These are phyloP conservation scores for Talaromyces sp. DNA, from an alignment of 2,329 filamentous ascomycete genomes.

Conservation along the genomic window DNA sequence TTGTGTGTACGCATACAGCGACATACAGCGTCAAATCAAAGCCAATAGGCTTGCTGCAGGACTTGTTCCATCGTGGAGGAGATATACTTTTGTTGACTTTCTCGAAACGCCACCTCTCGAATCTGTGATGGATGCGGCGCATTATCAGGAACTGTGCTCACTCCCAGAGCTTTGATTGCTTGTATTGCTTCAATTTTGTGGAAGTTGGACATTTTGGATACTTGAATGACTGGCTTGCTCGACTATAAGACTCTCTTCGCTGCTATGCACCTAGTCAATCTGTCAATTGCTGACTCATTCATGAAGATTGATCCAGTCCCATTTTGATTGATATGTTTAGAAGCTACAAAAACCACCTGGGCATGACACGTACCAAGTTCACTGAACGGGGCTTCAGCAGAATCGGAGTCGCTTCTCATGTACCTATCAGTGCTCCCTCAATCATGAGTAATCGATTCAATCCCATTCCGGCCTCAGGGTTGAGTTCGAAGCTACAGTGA, in stretches of 20 bases:
- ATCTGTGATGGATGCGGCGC: not conserved
- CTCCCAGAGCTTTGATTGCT: not conserved
- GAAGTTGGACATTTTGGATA: not conserved
- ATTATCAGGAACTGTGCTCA: not conserved
- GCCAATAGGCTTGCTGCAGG: not conserved
- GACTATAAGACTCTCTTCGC: too few species aligned
- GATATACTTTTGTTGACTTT: too few species aligned
- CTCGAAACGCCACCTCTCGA: not conserved
- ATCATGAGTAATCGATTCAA: too few species aligned
- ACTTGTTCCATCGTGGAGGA: not conserved
- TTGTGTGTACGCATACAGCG: not conserved
- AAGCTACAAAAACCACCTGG: not conserved
- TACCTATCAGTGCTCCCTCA: too few species aligned
- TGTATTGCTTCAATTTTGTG: not conserved
- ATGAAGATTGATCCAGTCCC: not conserved
- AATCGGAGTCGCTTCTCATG: too few species aligned
- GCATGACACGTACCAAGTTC: not conserved
- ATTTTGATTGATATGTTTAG: not conserved
- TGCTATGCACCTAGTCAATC: not conserved
- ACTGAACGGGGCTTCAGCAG: too few species aligned
- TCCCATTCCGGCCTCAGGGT: too few species aligned
- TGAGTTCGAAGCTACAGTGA: too few species aligned
- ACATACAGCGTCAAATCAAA: not conserved
- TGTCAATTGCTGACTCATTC: not conserved
- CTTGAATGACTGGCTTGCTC: not conserved